Evolutionary conservation across 2,329 filamentous ascomycete genomes (phyloP), one percentile per base, ranked within the genome.

Genomic region (Penicillium brasilianum): DNA sequence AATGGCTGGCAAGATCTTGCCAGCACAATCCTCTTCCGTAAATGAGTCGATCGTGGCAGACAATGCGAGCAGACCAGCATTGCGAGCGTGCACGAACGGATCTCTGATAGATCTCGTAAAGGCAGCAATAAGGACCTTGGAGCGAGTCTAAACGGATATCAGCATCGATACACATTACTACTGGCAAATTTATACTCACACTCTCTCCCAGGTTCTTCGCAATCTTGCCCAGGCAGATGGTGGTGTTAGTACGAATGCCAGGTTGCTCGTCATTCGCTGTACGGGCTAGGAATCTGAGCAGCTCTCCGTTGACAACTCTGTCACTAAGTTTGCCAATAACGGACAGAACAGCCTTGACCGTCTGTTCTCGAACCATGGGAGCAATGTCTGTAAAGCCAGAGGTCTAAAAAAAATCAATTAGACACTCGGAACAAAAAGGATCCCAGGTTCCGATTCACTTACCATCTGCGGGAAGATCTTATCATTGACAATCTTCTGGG

Each of bases 211-310:
- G 82, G 70, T 96, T 90, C 69, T 92, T 93, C 14, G 95, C 93
- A 69, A 99, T 97, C 73, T 97, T 98, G 22, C 95, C 95, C 0
- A 99, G 80, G 74, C 94, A 98, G 58, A 99, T 99, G 1, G 95
- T 99, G 0, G 95, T 99, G 75, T 99, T 99, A 9, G 95, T 99
- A 63, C 95, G 87, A 66, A 99, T 99, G 0, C 95, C 95, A 0
- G 95, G 93, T 72, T 99, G 94, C 70, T 98, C 95, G 65, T 99
- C 95, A 70, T 98, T 99, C 49, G 95, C 93, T 1, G 94, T 97
- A 76, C 96, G 97, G 46, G 95, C 95, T 30, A 99, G 84, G 72
- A 96, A 90, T 69, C 90, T 91, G 22, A 99, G 81, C 11, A 99
- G 83, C 69, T 99, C 95, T 57, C 95, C 94, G 68, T 99, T 99